These are phyloP conservation scores for Penicilliopsis zonata DNA, from an alignment of 495 filamentous ascomycete genomes.

Conservation along the genomic window DNA sequence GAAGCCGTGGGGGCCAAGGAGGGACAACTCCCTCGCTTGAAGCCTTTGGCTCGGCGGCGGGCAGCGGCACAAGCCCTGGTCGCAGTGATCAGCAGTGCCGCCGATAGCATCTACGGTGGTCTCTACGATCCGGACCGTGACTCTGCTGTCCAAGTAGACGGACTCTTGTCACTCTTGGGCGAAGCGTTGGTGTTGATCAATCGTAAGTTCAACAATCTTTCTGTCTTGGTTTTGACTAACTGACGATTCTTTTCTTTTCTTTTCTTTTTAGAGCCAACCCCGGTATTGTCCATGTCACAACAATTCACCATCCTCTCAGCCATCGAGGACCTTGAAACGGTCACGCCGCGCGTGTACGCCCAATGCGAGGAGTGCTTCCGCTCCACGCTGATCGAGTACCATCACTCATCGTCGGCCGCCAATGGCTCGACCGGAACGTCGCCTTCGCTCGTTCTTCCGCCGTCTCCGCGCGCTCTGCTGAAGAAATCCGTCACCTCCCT, in stretches of 20 bases:
- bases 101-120: constrained; percentile 80
- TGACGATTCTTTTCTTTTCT: no score
- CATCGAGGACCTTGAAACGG: constrained; percentile 71
- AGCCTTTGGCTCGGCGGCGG: constrained; percentile 42
- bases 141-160: constrained; percentile 74
- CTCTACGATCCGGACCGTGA: constrained; percentile 68
- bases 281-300: constrained; percentile 41
- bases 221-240: no score
- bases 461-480: constrained; percentile 50
- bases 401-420: constrained; percentile 33
- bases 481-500: constrained; percentile 53
- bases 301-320: constrained; percentile 67
- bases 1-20: constrained; percentile 32
- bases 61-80: constrained; percentile 61
- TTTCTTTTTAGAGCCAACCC: constrained; percentile 22
- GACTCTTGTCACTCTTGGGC: constrained; percentile 69
- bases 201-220: constrained; percentile 40
- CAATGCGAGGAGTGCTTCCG: constrained; percentile 61
- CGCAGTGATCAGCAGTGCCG: constrained; percentile 68
- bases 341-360: constrained; percentile 53
- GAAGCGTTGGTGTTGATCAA: constrained; percentile 68
- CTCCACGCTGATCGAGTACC: constrained; percentile 31
- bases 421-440: constrained; percentile 25
- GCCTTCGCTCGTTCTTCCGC: constrained; percentile 12
- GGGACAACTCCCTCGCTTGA: constrained; percentile 29